Evolutionary conservation across 1,284 basidiomycete genomes (phyloP).

Genomic region (Cryptococcus deneoformans): DNA sequence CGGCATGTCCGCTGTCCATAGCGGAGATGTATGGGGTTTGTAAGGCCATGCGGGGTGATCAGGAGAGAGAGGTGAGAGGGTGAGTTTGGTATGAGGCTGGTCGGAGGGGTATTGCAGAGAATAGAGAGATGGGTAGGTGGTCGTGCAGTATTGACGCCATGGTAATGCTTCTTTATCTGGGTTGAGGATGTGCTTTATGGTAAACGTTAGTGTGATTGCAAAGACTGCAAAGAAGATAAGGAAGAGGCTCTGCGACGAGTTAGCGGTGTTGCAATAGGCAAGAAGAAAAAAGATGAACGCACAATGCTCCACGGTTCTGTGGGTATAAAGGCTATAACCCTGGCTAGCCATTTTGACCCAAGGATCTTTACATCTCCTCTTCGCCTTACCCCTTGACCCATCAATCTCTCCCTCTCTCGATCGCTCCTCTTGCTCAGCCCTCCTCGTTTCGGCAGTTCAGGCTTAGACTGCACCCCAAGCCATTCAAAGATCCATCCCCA

Average conservation of each 20-base stretch:
- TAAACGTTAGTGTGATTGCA: constrained; percentile 54
- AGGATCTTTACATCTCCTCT: constrained; percentile 10
- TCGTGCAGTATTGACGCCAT: constrained; percentile 89
- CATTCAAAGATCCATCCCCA: constrained; percentile 21
- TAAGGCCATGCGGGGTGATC: constrained; percentile 48
- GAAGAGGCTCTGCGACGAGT: constrained; percentile 33
- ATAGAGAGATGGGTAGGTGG: constrained; percentile 49
- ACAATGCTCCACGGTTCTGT: constrained; percentile 28
- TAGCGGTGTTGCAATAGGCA: too few species aligned
- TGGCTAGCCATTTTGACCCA: constrained; percentile 22
- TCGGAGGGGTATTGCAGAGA: constrained; percentile 35
- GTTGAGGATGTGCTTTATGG: constrained; percentile 88
- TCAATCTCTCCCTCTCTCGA: constrained; percentile 26
- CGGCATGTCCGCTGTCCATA: constrained; percentile 21
- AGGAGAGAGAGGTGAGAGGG: constrained; percentile 47
- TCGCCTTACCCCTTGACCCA: constrained; percentile 7
- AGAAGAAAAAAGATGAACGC: constrained; percentile 7
- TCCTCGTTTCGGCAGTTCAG: neutral
- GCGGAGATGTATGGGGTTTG: constrained; percentile 17
- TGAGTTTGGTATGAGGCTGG: constrained; percentile 11
- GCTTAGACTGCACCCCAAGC: neutral
- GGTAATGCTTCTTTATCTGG: constrained; percentile 93
- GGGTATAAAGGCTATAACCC: constrained; percentile 18
- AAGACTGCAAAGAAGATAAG: constrained; percentile 73
- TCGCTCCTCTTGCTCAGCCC: constrained; percentile 4